Evolutionary conservation across 352 stramenopile species (phyloP).

Genomic region (Pythium guiyangense): DNA sequence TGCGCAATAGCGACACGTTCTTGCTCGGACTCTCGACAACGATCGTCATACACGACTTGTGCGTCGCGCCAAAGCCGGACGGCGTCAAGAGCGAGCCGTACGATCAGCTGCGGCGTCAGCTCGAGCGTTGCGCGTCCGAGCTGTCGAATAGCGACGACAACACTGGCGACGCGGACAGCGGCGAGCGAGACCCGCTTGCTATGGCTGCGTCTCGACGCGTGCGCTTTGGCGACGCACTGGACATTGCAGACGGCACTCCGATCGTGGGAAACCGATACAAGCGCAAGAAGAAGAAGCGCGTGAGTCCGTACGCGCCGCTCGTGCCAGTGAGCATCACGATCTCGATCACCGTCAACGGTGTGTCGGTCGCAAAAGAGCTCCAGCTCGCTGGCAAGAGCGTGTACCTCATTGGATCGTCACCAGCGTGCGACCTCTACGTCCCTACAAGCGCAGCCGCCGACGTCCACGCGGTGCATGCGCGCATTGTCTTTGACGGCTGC

Average conservation of each 20-base stretch:
- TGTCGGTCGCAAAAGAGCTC: constrained; percentile 17
- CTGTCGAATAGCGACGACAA: constrained; percentile 5
- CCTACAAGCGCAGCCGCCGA: constrained; percentile 33
- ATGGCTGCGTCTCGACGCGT: constrained; percentile 11
- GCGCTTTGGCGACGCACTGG: constrained; percentile 20
- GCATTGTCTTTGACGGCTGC: constrained; percentile 54
- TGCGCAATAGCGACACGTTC: constrained; percentile 47
- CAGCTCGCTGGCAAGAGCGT: constrained; percentile 20
- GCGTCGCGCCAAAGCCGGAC: not conserved
- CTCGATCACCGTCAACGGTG: constrained; percentile 3
- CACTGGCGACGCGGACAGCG: not conserved
- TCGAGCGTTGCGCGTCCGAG: not conserved
- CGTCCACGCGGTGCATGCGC: constrained; percentile 47
- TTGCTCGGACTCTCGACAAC: constrained; percentile 26
- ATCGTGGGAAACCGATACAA: constrained; percentile 51
- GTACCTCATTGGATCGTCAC: constrained; percentile 56
- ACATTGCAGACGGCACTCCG: constrained; percentile 24
- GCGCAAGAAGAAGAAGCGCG: constrained; percentile 21
- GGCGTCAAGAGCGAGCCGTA: not conserved
- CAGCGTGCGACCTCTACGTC: constrained; percentile 50
- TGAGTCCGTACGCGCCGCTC: constrained; percentile 12
- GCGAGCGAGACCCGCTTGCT: not conserved
- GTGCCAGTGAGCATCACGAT: constrained; percentile 8
- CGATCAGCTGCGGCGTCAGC: not conserved
- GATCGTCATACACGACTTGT: constrained; percentile 24